Evolutionary conservation across 257 asterid genomes (phyloP).

Genomic region (Primulina tabacum): DNA sequence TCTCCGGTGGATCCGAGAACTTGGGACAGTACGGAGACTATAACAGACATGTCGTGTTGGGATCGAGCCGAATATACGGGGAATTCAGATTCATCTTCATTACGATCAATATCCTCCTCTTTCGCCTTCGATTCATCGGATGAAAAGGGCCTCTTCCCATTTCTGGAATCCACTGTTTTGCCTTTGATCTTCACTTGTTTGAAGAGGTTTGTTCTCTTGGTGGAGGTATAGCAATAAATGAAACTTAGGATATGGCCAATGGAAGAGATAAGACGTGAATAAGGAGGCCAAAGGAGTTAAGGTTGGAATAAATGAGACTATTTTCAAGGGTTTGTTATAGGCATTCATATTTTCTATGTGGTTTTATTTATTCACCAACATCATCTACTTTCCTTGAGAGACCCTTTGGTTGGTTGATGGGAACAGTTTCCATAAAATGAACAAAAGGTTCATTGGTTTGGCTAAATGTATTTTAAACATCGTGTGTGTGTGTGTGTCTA

Average conservation of each 20-base stretch:
- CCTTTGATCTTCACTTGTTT: neutral
- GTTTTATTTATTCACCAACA: too few species aligned
- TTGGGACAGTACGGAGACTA: slow-evolving; percentile 84
- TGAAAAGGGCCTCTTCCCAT: slow-evolving; percentile 58
- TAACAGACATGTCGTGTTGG: slow-evolving; percentile 73
- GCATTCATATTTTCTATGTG: neutral
- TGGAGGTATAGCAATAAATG: neutral
- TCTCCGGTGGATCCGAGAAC: slow-evolving; percentile 55
- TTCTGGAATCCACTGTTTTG: slow-evolving; percentile 36
- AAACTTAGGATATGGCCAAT: neutral
- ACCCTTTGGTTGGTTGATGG: too few species aligned
- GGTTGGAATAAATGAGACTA: neutral
- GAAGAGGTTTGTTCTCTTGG: neutral
- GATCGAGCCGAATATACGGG: slow-evolving; percentile 64
- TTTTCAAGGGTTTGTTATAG: neutral
- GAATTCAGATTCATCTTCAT: slow-evolving; percentile 18
- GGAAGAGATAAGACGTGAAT: neutral
- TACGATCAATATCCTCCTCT: slow-evolving; percentile 24
- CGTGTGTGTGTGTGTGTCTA: too few species aligned
- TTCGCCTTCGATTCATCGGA: slow-evolving; percentile 44
- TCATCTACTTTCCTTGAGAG: too few species aligned
- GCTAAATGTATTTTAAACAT: too few species aligned
- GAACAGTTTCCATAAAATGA: too few species aligned
- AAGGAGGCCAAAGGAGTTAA: neutral
- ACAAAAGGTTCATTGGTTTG: too few species aligned